These are phyloP conservation scores for Rhizophora mangle DNA, from an alignment of 345 rosid genomes.

Conservation along the genomic window DNA sequence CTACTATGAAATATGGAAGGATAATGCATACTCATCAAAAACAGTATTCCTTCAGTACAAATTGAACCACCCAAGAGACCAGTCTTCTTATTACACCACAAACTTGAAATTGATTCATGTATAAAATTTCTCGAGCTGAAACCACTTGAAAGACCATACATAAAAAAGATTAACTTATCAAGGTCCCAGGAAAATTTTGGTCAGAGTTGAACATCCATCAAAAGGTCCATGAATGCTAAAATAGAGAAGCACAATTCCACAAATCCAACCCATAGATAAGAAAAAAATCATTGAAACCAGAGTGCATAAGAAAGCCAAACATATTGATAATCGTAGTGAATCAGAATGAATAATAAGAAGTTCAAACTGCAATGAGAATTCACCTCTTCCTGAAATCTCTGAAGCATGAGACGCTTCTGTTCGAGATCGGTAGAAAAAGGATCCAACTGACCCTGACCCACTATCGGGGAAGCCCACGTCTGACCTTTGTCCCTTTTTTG, in stretches of 20 bases:
- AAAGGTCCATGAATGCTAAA: no score
- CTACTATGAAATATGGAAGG: no score
- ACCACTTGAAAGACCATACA: neutral
- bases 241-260: no score
- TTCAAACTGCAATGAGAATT: neutral
- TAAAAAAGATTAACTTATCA: no score
- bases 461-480: slow-evolving; percentile 83
- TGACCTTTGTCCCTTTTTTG: slow-evolving; percentile 91
- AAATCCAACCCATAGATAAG: no score
- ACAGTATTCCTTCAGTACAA: neutral
- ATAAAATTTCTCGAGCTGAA: neutral
- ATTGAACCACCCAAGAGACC: neutral
- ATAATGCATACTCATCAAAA: neutral
- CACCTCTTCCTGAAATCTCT: slow-evolving; percentile 97
- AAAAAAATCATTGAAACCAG: no score
- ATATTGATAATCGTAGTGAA: neutral
- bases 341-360: neutral
- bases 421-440: slow-evolving; percentile 64
- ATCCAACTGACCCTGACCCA: slow-evolving; percentile 77
- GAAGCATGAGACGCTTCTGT: slow-evolving; percentile 91
- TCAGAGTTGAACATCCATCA: neutral
- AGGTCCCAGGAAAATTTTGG: no score
- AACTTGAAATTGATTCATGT: neutral
- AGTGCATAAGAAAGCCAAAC: neutral
- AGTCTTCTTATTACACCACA: no score